Base-by-base conservation (phyloP, 352 stramenopile species). In the Pythium guiyangense region DNA sequence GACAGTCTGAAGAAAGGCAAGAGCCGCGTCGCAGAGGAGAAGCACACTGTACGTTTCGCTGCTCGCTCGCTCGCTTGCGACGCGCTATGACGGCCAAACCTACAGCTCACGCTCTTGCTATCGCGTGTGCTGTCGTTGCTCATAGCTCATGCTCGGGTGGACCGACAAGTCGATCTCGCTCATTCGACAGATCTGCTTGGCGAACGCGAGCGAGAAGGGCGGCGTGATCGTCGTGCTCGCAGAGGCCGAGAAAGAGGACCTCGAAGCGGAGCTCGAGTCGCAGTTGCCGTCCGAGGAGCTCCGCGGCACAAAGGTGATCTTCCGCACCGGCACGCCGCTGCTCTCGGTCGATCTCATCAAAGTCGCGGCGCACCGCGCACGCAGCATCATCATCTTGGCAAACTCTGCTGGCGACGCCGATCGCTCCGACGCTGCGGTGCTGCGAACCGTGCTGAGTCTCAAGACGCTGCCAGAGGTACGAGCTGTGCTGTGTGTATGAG, bases 1-100 rank as follows among this genome's bases (percentile, higher is more conserved):
- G 85, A 96, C 52, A 88, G 75, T 42, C 57, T 97, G 4, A 96
- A 96, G 56, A 92, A 94, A 69, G 88, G 88, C 18, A 90, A 90
- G 31, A 89, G 73, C 18, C 77, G 84, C 43, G 77, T 97, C 2
- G 81, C 90, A 1, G 88, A 96, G 57, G 57, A 77, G 9, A 73
- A 75, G 17, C 88, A 96, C 67, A 94, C 86, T 31, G 77, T 91
- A 64, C 66, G 69, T 10, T 15, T 9, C 17, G 37, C 37, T 42
- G 37, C 11, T 42, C 15, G 37, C 37, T 42, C 11, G 9, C 37
- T 18, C n/a, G n/a, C n/a, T n/a, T n/a, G n/a, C n/a, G n/a, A n/a
- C n/a, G n/a, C n/a, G n/a, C n/a, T n/a, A n/a, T n/a, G n/a, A n/a
- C n/a, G n/a, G n/a, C n/a, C n/a, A n/a, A n/a, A n/a, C n/a, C n/a